Evolutionary conservation across 2,329 filamentous ascomycete species (phyloP), one percentile per base, ranked within the genome.

Genomic region (Furcasterigmium sp.): DNA sequence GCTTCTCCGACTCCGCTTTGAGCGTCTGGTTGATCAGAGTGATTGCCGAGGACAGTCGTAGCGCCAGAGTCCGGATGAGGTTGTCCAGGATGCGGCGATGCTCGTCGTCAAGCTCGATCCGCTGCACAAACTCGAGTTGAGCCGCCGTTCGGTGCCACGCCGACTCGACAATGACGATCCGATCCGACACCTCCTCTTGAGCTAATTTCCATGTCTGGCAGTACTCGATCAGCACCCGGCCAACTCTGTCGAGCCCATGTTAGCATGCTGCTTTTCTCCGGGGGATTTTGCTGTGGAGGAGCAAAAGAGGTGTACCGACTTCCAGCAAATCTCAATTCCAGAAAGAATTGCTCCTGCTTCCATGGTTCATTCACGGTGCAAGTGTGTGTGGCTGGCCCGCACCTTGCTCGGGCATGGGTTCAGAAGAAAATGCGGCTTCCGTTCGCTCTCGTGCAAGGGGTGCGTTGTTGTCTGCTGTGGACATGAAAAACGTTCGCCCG

Each of bases 31-130:
- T 45, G 29, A 38, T 35, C 26, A 43, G 46, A 11, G 45, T 46
- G 21, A 45, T 55, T 54, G 20, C 41, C 37, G 10, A 38, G 28
- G 15, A 57, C 30, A 34, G n/a, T 3, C 30, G 30, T 17, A 6
- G n/a, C 14, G 30, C 30, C 14, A 34, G 39, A 29, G 51, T 41
- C 5, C 38, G 30, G 10, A 56, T 41, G 4, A 43, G 46, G 18
- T 46, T 42, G 15, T 50, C 25, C 25, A 51, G 52, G 20, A 51
- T 38, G n/a, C 52, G 45, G 11, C 52, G 37, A 6, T 46, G 44
- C n/a, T 47, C 43, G 42, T 52, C 48, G 14, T 25, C 30, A 8
- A 51, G 43, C n/a, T 25, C 34, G 15, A 14, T 30, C 5, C 19
- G 28, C 20, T 40, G 19, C 11, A 40, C 18, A 26, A 40, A 40